Percentiles rank a stretch among this genome's conserved stretches.
phyloP scores from a whole-genome alignment of 75 land plant species.

The Selaginella tamariscina region DNA sequence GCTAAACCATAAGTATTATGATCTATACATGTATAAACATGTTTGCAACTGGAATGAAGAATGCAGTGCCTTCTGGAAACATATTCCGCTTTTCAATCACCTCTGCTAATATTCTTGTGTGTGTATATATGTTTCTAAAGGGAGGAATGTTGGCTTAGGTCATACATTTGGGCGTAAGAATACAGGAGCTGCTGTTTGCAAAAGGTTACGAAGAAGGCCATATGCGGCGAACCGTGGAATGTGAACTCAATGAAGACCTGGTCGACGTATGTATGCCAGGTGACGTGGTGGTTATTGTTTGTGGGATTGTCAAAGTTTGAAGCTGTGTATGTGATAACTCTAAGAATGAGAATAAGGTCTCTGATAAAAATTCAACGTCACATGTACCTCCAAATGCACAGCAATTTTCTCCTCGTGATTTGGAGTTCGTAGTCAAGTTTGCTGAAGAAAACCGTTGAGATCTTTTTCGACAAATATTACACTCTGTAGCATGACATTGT shows the following conservation, averaged over 20 bases:
- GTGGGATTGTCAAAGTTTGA: slow-evolving; percentile 82
- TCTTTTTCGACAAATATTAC: slow-evolving; percentile 75
- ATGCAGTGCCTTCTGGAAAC: too few species aligned
- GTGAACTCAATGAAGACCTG: slow-evolving; percentile 88
- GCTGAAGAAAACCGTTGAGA: slow-evolving; percentile 82
- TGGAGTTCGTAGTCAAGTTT: slow-evolving; percentile 80
- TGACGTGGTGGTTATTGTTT: slow-evolving; percentile 85
- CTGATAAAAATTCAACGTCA: slow-evolving; percentile 34
- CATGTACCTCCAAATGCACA: slow-evolving; percentile 35
- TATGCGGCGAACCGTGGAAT: slow-evolving; percentile 89
- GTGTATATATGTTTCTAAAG: too few species aligned
- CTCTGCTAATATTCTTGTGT: too few species aligned
- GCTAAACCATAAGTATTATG: too few species aligned
- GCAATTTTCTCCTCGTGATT: slow-evolving; percentile 62
- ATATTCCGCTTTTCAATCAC: too few species aligned
- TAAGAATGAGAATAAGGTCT: slow-evolving; percentile 45
- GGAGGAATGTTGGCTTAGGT: too few species aligned
- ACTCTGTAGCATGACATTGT: slow-evolving; percentile 97
- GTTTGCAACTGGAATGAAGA: too few species aligned
- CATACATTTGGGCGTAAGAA: too few species aligned
- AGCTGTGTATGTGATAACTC: slow-evolving; percentile 83
- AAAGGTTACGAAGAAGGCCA: slow-evolving; percentile 89
- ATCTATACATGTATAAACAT: too few species aligned
- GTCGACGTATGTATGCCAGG: slow-evolving; percentile 95
- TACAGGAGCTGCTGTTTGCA: slow-evolving; percentile 56